Evolutionary conservation across 1,284 basidiomycete genomes (phyloP), one percentile per base, ranked within the genome.

Genomic region (Moniliophthora roreri): DNA sequence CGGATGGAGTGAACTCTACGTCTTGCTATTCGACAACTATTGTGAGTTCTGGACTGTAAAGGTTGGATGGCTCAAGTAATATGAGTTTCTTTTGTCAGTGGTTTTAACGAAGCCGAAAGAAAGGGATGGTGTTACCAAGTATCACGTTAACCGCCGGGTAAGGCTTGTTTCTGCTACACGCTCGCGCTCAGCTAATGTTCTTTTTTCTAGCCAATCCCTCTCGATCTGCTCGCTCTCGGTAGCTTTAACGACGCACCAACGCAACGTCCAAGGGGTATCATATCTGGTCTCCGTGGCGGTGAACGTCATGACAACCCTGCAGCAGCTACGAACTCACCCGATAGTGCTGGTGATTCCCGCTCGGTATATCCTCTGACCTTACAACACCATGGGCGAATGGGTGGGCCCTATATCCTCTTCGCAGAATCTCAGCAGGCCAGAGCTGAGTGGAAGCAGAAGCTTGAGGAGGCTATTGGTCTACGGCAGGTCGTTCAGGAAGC

Each of bases 1-100:
- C 58, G 87, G 84, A 32, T 95, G 91, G 89, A 87, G 82, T 36
- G 94, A 97, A 63, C 73, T 95, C 1, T 89, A 88, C 59, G 87
- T 94, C 3, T 77, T 96, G 53, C 74, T 97, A 2, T 96, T 98
- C 65, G 95, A 97, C 66, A 93, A 96, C 66, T 97, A 95, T 63
- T 69, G 93, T 93, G 62, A 67, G 89, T 75, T 34, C 48, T 24
- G 42, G 21, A 21, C 3, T 36, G 28, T 18, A n/a, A n/a, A n/a
- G n/a, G n/a, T 50, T 16, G 28, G 34, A 10, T 16, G 13, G 20
- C n/a, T 36, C 45, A 7, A 40, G 50, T 26, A 24, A 37, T 67
- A 15, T 59, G 34, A 6, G 50, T 39, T 41, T 37, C 53, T 9
- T 65, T n/a, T n/a, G n/a, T n/a, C n/a, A 94, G 93, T 95, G 64